Base-by-base conservation (phyloP, 805 yeast species). In the Kodamaea fukazawae region DNA sequence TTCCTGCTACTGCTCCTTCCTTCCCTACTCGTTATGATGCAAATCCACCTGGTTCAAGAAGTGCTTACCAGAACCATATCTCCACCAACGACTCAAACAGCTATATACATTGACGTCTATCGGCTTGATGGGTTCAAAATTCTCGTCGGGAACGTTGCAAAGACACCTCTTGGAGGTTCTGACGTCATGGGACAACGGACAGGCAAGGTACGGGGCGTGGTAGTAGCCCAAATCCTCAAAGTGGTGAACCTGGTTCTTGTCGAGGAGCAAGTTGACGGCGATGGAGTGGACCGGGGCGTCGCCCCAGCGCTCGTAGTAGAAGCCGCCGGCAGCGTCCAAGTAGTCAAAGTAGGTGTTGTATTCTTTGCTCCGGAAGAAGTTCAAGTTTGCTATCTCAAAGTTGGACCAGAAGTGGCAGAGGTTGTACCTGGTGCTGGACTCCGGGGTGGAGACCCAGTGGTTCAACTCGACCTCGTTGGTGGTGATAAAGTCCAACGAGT, bases 61-160 rank as follows among this genome's bases (percentile, higher is more conserved):
- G 2, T 53, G 57, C 50, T 79, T 81, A 1, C 86, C 85, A 2
- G 78, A 67, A 7, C 85, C 83, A 45, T 67, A 67, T 50, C 78
- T 78, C 95, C 95, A 85, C 90, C 90, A 85, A 44, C 80, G 70
- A 23, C 77, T 68, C 33, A 85, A 57, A 60, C 95, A 85, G 50
- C 90, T 83, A 46, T 73, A 77, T 4, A 75, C 57, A 44, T 70
- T 55, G n/a, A 70, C 59, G 39, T 70, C 69, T 44, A 76, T 65
- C 32, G 70, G 63, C 47, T 49, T 45, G 14, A 46, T 43, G 11
- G 48, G 49, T 11, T 40, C 48, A 13, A 27, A 26, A 8, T 20
- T 20, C 23, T 20, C 23, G 8, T 20, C 23, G 23, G 23, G 23
- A 7, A 58, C 51, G 30, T 51, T 52, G 45, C 74, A 69, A 9